phyloP scores from a whole-genome alignment of 2,329 filamentous ascomycete genomes.

The Xylariaceae sp. region DNA sequence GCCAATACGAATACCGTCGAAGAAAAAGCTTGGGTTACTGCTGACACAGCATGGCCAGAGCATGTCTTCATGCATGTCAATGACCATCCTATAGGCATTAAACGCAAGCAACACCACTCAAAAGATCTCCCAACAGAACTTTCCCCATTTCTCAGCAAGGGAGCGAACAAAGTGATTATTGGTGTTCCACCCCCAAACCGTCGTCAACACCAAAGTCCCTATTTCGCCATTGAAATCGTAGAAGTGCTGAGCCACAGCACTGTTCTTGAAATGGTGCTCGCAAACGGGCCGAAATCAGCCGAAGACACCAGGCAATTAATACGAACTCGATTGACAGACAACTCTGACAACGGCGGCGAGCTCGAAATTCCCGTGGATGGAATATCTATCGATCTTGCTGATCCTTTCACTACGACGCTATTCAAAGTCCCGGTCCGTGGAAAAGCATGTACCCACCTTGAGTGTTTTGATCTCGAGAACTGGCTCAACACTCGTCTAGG shows the following conservation, averaged over 20 bases:
- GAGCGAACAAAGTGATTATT: conserved; percentile 60
- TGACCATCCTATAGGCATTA: conserved; percentile 48
- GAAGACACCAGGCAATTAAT: conserved; percentile 55
- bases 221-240: conserved; percentile 67
- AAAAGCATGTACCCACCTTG: conserved; percentile 65
- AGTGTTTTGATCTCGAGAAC: conserved; percentile 85
- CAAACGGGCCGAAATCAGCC: conserved; percentile 37
- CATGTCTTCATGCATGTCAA: conserved; percentile 69
- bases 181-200: conserved; percentile 32
- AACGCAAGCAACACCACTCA: conserved; percentile 67
- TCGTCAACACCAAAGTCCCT: conserved; percentile 41
- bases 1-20: conserved; percentile 26
- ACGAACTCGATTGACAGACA: conserved; percentile 39
- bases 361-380: conserved; percentile 54
- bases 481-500: conserved; percentile 67
- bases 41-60: conserved; percentile 67
- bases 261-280: conserved; percentile 39
- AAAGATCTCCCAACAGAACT: conserved; percentile 75
- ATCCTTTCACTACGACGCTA: conserved; percentile 62
- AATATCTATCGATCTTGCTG: conserved; percentile 59
- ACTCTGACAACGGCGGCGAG: conserved; percentile 61
- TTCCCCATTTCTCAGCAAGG: conserved; percentile 54
- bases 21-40: conserved; percentile 57
- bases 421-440: conserved; percentile 72
- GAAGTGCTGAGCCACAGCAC: conserved; percentile 48